A percentile compares a stretch with the other conserved stretches of the same genome.
Evolutionary conservation across 1,284 basidiomycete genomes (phyloP).

Genomic region (Gastroboletus turbinatus): DNA sequence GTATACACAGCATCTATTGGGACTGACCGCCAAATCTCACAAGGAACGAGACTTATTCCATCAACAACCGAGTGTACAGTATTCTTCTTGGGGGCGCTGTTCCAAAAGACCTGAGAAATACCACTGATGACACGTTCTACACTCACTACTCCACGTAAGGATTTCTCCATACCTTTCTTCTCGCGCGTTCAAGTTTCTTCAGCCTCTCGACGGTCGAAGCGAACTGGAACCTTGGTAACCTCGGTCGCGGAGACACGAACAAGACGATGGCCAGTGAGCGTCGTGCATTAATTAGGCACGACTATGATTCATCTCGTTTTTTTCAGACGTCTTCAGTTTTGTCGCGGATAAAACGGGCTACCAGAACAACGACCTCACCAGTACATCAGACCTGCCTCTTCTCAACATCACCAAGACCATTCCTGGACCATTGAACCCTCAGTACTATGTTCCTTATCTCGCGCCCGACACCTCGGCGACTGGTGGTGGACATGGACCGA

Average conservation of each 20-base stretch:
- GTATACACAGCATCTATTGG: not conserved
- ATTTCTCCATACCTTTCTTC: not conserved
- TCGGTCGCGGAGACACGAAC: slow-evolving; percentile 58
- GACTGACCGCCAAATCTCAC: slow-evolving; percentile 28
- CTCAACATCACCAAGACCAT: slow-evolving; percentile 30
- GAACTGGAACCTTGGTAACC: slow-evolving; percentile 62
- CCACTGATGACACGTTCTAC: slow-evolving; percentile 55
- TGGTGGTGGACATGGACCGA: slow-evolving; percentile 41
- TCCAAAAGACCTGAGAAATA: slow-evolving; percentile 43
- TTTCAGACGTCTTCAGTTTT: slow-evolving; percentile 45
- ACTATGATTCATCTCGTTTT: not conserved
- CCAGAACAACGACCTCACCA: slow-evolving; percentile 30
- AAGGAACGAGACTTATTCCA: slow-evolving; percentile 44
- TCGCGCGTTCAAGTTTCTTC: not conserved
- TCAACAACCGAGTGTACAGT: slow-evolving; percentile 48
- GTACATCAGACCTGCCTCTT: slow-evolving; percentile 27
- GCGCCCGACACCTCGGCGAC: slow-evolving; percentile 40
- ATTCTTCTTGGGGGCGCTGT: slow-evolving; percentile 55
- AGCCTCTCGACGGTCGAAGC: slow-evolving; percentile 57
- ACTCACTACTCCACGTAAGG: slow-evolving; percentile 54
- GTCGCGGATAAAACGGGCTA: slow-evolving; percentile 43
- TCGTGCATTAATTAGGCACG: not conserved
- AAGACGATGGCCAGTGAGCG: slow-evolving; percentile 30
- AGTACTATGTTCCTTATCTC: slow-evolving; percentile 41
- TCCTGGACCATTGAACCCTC: slow-evolving; percentile 37